Evolutionary conservation across 441 rosid genomes (phyloP), one percentile per base, ranked within the genome.

Genomic region (Pelargonium hybrid): DNA sequence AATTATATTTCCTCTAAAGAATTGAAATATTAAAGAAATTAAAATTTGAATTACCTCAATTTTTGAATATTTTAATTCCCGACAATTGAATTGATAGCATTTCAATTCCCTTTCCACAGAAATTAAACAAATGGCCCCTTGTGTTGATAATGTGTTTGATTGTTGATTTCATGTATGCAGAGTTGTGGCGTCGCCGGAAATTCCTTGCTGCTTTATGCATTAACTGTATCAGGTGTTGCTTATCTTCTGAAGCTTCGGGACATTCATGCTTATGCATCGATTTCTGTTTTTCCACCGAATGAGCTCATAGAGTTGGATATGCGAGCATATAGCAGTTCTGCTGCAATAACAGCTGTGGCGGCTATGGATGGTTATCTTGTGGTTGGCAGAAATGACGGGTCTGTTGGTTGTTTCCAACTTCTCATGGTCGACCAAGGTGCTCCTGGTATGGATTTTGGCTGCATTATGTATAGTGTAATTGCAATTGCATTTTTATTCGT

Each of bases 331-430:
- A 77, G 77, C 17, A 70, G 73, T 59, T 71, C 75, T 20, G 71
- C 71, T 9, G 50, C 74, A 59, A 83, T 89, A 67, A 87, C 88
- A 2, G 76, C 87, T 73, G 83, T 82, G 8, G 82, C 90, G 10
- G 98, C 93, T 10, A 74, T 74, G 1, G 70, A 82, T 61, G 92
- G 91, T 13, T 84, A 84, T 68, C 81, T 95, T 75, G 82, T 85
- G 9, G 71, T 92, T 8, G 98, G 96, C 52, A 85, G 86, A 66
- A 74, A 77, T 47, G 93, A 88, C 81, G 99, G 98, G 1, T 85
- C 88, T 75, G 82, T 89, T 75, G 74, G 84, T 72, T 87, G 86
- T 75, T 86, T 85, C 76, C 87, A 79, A 71, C 90, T 87, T 66
- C 82, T 84, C 69, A 43, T 48, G 66, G 78, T 79, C 74, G 76